Evolutionary conservation across 2,329 filamentous ascomycete species (phyloP).

Genomic region (Scortechinia acanthostroma): DNA sequence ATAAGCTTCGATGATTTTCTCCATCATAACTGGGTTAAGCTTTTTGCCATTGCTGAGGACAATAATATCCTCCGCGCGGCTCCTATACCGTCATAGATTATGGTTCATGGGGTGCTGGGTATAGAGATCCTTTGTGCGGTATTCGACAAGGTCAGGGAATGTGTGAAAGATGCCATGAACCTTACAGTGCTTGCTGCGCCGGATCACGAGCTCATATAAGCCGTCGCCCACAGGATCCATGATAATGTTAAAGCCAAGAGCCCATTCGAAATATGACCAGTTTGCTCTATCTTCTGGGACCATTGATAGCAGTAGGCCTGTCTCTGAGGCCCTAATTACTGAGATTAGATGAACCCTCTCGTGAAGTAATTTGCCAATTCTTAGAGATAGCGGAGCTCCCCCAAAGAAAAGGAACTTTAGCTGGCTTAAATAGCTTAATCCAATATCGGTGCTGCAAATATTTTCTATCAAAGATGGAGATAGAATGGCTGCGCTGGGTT

Average conservation of each 20-base stretch:
- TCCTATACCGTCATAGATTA: slow-evolving; percentile 11
- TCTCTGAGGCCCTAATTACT: neutral
- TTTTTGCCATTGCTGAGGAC: slow-evolving; percentile 31
- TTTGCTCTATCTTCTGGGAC: neutral
- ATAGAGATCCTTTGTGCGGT: slow-evolving; percentile 14
- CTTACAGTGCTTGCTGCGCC: slow-evolving; percentile 3
- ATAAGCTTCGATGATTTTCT: slow-evolving; percentile 18
- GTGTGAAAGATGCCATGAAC: slow-evolving; percentile 12
- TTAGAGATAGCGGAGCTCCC: neutral
- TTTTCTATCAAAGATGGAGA: neutral
- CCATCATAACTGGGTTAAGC: slow-evolving; percentile 27
- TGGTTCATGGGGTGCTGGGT: slow-evolving; percentile 10
- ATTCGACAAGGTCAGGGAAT: slow-evolving; percentile 12
- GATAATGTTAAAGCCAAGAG: slow-evolving; percentile 16
- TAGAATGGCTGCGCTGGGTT: neutral
- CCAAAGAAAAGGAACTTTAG: neutral
- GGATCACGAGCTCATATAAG: slow-evolving; percentile 16
- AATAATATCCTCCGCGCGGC: slow-evolving; percentile 26
- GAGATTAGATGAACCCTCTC: neutral
- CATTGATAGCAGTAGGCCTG: neutral
- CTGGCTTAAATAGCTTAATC: neutral
- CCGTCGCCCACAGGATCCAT: slow-evolving; percentile 21
- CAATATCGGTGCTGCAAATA: neutral
- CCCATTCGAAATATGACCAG: neutral
- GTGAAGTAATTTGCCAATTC: neutral